Evolutionary conservation across 768 basidiomycete genomes (phyloP).

Genomic region (Mycena galericulata): DNA sequence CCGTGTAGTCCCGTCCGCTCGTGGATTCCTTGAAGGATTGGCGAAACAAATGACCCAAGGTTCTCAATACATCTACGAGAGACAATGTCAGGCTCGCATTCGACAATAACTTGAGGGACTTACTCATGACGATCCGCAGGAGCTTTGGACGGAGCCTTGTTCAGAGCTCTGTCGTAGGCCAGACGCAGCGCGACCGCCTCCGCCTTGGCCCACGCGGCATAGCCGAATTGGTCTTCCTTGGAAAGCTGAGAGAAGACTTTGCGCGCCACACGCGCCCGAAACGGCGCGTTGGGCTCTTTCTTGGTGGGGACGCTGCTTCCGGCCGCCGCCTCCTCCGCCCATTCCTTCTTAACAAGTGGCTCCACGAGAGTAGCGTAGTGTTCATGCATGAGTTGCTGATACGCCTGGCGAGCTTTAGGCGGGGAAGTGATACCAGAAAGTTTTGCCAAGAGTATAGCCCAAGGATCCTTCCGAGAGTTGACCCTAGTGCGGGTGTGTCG

Average conservation of each 20-base stretch:
- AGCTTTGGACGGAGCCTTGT: not conserved
- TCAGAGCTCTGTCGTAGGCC: not conserved
- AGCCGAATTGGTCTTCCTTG: not conserved
- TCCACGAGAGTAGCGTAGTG: not conserved
- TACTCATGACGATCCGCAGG: not conserved
- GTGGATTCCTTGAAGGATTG: not conserved
- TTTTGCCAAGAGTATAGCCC: too few relatives aligned
- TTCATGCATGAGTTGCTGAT: constrained; percentile 4
- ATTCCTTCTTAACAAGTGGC: not conserved
- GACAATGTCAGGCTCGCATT: too few relatives aligned
- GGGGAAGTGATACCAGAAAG: not conserved
- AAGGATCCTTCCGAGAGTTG: too few relatives aligned
- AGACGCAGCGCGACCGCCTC: not conserved
- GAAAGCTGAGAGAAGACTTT: not conserved
- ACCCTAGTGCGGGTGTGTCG: too few relatives aligned
- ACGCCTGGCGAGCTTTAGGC: not conserved
- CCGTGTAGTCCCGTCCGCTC: not conserved
- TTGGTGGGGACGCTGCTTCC: not conserved
- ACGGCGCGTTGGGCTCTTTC: not conserved
- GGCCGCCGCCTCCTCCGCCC: not conserved
- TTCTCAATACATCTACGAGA: not conserved
- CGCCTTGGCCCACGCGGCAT: not conserved
- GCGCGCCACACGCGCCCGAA: not conserved
- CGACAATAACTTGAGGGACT: not conserved
- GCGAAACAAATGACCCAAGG: not conserved